Percentiles rank a stretch among this genome's conserved stretches.
Conservation (phyloP, 371 early-diverging fungal genomes). For the Apophysomyces trapeziformis region DNA sequence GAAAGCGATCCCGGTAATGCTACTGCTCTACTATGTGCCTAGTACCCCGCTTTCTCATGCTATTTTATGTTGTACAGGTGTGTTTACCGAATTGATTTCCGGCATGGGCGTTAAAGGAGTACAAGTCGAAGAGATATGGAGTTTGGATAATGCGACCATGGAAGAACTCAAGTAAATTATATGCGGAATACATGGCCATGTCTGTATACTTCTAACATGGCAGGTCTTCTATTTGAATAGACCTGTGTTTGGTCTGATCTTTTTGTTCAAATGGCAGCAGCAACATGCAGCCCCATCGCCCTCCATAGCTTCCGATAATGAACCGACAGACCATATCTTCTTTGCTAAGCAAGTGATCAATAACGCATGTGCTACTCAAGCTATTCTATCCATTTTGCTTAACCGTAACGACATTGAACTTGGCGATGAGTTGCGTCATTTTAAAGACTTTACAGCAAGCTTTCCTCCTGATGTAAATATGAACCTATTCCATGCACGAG, state of each 20-base stretch:
- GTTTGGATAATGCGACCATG: conserved; percentile 67
- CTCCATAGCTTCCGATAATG: conserved; percentile 35
- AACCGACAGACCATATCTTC: conserved; percentile 59
- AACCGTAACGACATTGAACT: conserved; percentile 77
- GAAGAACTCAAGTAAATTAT: conserved; percentile 62
- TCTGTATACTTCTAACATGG: not conserved
- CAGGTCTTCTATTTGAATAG: conserved; percentile 36
- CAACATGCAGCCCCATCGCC: conserved; percentile 48
- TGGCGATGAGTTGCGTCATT: conserved; percentile 72
- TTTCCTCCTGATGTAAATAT: conserved; percentile 78
- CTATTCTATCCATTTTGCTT: conserved; percentile 85
- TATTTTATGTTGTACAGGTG: conserved; percentile 49
- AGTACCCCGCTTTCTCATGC: not conserved
- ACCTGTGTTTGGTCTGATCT: conserved; percentile 85
- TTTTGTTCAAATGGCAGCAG: conserved; percentile 91
- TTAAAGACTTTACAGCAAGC: conserved; percentile 79
- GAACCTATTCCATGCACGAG: no score
- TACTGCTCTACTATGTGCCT: not conserved
- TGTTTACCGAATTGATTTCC: conserved; percentile 88
- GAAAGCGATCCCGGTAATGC: conserved; percentile 84
- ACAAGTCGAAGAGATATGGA: conserved; percentile 85
- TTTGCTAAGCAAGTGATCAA: conserved; percentile 78
- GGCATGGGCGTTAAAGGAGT: conserved; percentile 84
- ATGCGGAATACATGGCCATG: not conserved
- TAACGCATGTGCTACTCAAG: conserved; percentile 96